phyloP scores from a whole-genome alignment of 2,329 filamentous ascomycete species.

The Sporothrix phasma region DNA sequence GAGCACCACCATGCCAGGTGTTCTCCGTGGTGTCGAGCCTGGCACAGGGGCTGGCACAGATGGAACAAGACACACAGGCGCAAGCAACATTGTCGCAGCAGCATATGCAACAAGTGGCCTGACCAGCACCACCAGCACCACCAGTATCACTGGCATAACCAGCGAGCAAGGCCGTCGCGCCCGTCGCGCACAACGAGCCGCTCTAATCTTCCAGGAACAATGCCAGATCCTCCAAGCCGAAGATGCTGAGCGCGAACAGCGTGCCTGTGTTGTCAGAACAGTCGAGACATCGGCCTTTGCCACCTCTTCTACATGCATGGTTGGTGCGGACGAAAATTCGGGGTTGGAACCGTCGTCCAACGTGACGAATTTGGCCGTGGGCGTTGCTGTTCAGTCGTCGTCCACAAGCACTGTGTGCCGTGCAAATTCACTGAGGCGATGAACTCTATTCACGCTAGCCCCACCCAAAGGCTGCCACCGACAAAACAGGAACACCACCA shows the following conservation, averaged over 20 bases:
- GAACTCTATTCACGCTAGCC: slow-evolving; percentile 6
- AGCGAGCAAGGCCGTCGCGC: slow-evolving; percentile 14
- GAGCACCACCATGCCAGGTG: not conserved
- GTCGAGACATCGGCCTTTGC: not conserved
- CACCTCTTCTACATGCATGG: not conserved
- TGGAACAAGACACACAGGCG: not conserved
- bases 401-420: not conserved
- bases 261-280: not conserved
- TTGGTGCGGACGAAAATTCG: not conserved
- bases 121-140: not conserved
- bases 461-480: slow-evolving; percentile 1
- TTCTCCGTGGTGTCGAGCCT: not conserved
- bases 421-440: not conserved
- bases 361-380: not conserved
- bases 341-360: not conserved
- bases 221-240: slow-evolving; percentile 15
- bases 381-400: not conserved
- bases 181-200: slow-evolving; percentile 18
- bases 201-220: slow-evolving; percentile 17
- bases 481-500: not conserved
- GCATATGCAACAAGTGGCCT: not conserved
- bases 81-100: not conserved
- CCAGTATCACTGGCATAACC: not conserved
- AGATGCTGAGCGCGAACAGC: slow-evolving; percentile 12
- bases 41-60: not conserved